Evolutionary conservation across 257 asterid species (phyloP), one percentile per base, ranked within the genome.

Genomic region (Solanum peruvianum): DNA sequence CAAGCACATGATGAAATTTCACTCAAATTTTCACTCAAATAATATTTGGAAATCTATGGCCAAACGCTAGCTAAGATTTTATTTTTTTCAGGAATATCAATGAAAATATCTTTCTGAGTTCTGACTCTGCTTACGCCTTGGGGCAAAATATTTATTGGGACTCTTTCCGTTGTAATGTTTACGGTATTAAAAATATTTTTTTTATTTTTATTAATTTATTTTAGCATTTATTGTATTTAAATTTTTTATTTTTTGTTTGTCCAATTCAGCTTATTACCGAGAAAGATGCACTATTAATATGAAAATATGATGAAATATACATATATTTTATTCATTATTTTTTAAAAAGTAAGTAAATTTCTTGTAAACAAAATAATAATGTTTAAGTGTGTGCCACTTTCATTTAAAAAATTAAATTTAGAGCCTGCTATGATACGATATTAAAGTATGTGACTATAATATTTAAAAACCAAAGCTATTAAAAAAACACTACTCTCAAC

Each of bases 401-500:
- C 39, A 6, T 37, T 7, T 37, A 33, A 33, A 33, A 33, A 33
- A 0, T 33, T 33, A 33, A 33, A 33, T 33, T 0, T 33, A 3
- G 5, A 33, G 1, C 5, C 0, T 33, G 35, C 5, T 33, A 33
- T 33, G 3, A 33, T 33, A 33, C 0, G 0, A 1, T 4, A 33
- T 33, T 33, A 1, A 33, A 33, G 35, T 33, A 1, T 33, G 35
- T 33, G 35, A 33, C 35, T 4, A 33, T 33, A 33, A 33, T 1
- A 1, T 33, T 33, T 33, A 33, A 33, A 33, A 4, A 33, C 1
- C 1, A 33, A 33, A 33, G 35, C 35, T 33, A 33, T 33, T 33
- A 3, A 33, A 33, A 33, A 33, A 33, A 1, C 35, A 33, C 35
- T 3, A 6, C 6, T 49, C 23, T 15, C 60, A 15, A 49, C 9